These are phyloP conservation scores for Musa troglodytarum DNA, from an alignment of 176 grass and related monocot species.

Conservation along the genomic window DNA sequence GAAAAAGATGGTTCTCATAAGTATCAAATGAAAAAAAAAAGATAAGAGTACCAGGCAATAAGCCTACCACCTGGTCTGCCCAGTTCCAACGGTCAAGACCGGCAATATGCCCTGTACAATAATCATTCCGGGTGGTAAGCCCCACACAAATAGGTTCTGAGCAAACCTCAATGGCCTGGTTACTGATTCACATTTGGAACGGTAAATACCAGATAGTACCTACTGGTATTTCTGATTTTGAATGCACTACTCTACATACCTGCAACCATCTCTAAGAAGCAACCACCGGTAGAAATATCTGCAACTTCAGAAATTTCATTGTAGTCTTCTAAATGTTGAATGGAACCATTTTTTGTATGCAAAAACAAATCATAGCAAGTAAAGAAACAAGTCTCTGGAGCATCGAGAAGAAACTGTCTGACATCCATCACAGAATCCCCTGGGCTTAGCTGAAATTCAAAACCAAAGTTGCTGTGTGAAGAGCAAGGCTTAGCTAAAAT, in stretches of 20 bases:
- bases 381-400: conserved; percentile 97
- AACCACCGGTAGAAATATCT: conserved; percentile 76
- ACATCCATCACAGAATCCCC: conserved; percentile 93
- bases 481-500: conserved; percentile 64
- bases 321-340: conserved; percentile 87
- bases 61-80: no score
- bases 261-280: conserved; percentile 82
- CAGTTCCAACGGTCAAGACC: no score
- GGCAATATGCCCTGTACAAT: no score
- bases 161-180: no score
- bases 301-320: conserved; percentile 95
- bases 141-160: no score
- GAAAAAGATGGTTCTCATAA: no score
- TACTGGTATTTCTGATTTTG: no score
- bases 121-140: no score
- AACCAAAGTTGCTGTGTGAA: conserved; percentile 1
- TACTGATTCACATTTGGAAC: no score
- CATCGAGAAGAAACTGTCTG: conserved; percentile 92
- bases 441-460: conserved; percentile 68
- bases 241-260: conserved; percentile 32
- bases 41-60: no score
- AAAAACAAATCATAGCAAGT: conserved; percentile 89
- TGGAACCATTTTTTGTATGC: conserved; percentile 67
- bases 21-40: no score
- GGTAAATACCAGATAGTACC: no score